Conservation (phyloP, 345 rosid species). For the Eucalyptus microcorys region DNA sequence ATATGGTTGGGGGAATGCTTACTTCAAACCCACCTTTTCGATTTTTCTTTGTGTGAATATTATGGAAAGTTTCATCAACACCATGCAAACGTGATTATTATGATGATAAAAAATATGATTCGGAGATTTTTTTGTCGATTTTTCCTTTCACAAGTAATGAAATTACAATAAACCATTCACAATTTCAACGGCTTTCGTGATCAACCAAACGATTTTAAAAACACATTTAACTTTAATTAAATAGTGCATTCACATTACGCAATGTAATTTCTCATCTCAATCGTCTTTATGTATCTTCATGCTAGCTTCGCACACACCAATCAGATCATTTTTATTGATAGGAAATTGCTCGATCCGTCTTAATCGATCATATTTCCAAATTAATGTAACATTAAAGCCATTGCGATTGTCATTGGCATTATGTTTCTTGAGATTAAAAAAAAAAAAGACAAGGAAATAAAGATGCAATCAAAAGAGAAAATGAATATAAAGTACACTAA, state of each 20-base stretch:
- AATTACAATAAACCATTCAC: neutral
- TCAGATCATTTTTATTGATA: too few species aligned
- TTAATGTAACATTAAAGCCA: neutral
- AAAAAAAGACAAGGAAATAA: neutral
- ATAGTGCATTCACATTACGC: fast-evolving
- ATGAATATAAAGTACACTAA: neutral
- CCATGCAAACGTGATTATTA: too few species aligned
- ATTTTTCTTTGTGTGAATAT: neutral
- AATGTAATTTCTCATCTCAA: neutral
- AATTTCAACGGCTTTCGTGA: fast-evolving
- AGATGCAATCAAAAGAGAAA: neutral
- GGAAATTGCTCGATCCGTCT: fast-evolving
- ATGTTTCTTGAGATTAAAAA: neutral
- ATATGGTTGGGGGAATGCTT: neutral
- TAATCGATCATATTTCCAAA: neutral
- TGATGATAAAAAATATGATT: too few species aligned
- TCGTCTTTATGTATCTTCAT: fast-evolving
- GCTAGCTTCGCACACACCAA: neutral
- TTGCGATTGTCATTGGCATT: neutral
- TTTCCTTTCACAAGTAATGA: neutral
- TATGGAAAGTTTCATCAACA: neutral
- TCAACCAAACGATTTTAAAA: neutral
- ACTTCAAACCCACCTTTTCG: fast-evolving
- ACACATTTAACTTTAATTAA: neutral
- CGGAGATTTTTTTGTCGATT: neutral